These are phyloP conservation scores for Phyllosticta capitalensis DNA, from an alignment of 2,329 filamentous ascomycete species.

Conservation along the genomic window DNA sequence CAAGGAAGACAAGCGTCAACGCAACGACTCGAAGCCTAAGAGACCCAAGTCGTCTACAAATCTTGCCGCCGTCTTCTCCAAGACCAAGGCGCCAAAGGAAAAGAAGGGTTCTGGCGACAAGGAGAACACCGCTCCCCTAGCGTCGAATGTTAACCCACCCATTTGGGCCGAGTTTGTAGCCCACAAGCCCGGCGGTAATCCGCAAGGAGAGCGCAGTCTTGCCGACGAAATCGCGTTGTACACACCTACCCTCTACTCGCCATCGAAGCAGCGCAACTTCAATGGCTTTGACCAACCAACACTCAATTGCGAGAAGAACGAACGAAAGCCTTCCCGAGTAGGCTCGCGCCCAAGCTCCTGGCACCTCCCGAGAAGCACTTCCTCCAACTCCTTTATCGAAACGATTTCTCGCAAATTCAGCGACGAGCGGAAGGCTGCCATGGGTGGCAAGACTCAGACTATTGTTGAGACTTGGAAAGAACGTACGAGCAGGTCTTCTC, in stretches of 20 bases:
- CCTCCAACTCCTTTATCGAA: conserved; percentile 32
- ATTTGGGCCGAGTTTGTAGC: conserved; percentile 70
- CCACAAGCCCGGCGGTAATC: conserved; percentile 12
- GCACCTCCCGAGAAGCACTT: conserved; percentile 33
- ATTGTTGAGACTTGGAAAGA: conserved; percentile 10
- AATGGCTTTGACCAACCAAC: conserved; percentile 41
- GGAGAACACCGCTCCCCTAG: conserved; percentile 63
- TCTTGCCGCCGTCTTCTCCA: conserved; percentile 65
- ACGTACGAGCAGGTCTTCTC: conserved; percentile 4
- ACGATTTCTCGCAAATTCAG: conserved; percentile 29
- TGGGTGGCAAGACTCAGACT: conserved; percentile 6
- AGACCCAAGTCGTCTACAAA: conserved; percentile 80
- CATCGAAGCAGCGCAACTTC: conserved; percentile 54
- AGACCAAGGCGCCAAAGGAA: conserved; percentile 61
- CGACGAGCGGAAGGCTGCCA: conserved; percentile 20
- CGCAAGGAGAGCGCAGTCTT: conserved; percentile 24
- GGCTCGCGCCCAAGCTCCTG: conserved; percentile 45
- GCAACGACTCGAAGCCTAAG: conserved; percentile 37
- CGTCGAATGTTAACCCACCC: conserved; percentile 47
- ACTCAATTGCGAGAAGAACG: conserved; percentile 21
- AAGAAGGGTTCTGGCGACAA: conserved; percentile 51
- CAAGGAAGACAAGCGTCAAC: conserved; percentile 1
- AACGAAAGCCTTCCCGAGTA: conserved; percentile 12
- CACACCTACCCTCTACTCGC: conserved; percentile 50
- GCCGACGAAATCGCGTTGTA: conserved; percentile 50